phyloP scores from a whole-genome alignment of 192 early-diverging fungal genomes.

The Umbelopsis isabellina region DNA sequence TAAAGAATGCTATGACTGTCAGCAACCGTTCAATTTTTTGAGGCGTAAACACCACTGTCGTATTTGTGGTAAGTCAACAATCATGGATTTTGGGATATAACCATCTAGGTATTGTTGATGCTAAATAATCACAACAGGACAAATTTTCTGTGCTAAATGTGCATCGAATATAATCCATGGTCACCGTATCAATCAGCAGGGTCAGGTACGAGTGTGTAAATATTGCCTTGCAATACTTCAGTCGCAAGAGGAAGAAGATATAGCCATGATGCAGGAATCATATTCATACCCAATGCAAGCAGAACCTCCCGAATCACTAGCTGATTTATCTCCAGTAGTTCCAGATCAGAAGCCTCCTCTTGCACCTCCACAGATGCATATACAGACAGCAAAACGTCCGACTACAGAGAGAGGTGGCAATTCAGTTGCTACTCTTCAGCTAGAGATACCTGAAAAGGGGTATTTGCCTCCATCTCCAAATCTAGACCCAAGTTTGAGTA shows the following conservation, averaged over 20 bases:
- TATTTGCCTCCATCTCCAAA: not conserved
- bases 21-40: slow-evolving; percentile 68
- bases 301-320: slow-evolving; percentile 1
- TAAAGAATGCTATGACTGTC: slow-evolving; percentile 85
- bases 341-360: slow-evolving; percentile 36
- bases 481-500: not conserved
- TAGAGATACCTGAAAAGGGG: slow-evolving; percentile 14
- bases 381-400: slow-evolving; percentile 32
- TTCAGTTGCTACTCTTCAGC: slow-evolving; percentile 21
- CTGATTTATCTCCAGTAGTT: slow-evolving; percentile 23
- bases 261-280: slow-evolving; percentile 36
- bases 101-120: not conserved
- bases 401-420: slow-evolving; percentile 18
- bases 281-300: slow-evolving; percentile 22
- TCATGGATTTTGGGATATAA: not conserved
- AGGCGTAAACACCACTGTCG: slow-evolving; percentile 81
- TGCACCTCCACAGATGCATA: slow-evolving; percentile 40
- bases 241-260: slow-evolving; percentile 47
- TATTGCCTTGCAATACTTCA: slow-evolving; percentile 51
- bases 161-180: slow-evolving; percentile 72
- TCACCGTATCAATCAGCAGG: slow-evolving; percentile 68
- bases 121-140: slow-evolving; percentile 42
- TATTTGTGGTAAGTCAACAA: slow-evolving; percentile 64
- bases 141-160: slow-evolving; percentile 79
- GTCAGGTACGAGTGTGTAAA: slow-evolving; percentile 69